Evolutionary conservation across 2,329 filamentous ascomycete genomes (phyloP).

Genomic region (Dothiorella sarmentorum): DNA sequence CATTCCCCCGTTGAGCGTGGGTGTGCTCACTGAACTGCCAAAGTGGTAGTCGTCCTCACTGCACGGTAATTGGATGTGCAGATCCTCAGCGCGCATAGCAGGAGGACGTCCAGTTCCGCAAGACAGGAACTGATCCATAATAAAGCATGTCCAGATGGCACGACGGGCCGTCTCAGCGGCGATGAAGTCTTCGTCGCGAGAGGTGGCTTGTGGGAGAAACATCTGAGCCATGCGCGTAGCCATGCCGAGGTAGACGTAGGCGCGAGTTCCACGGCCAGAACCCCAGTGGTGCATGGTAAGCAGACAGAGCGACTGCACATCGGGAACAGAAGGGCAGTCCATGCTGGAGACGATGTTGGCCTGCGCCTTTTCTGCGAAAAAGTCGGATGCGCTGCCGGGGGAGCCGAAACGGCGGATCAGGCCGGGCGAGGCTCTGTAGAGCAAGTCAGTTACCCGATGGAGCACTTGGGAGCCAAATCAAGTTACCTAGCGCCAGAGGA

Average conservation of each 20-base stretch:
- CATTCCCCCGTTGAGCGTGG: background rate
- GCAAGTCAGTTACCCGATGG: background rate
- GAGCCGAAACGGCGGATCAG: constrained; percentile 11
- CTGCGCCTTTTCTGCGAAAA: constrained; percentile 9
- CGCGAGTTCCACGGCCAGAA: constrained; percentile 4
- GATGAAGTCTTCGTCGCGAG: constrained; percentile 6
- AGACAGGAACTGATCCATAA: constrained; percentile 15
- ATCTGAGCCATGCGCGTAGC: constrained; percentile 12
- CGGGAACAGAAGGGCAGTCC: constrained; percentile 11
- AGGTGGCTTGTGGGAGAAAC: constrained; percentile 10
- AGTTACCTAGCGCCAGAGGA: background rate
- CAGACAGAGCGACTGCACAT: constrained; percentile 11
- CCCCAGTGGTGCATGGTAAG: constrained; percentile 12
- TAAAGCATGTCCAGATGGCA: constrained; percentile 13
- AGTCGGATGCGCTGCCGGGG: constrained; percentile 7
- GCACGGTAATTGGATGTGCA: constrained; percentile 4
- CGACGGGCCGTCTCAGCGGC: constrained; percentile 6
- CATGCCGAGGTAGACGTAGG: constrained; percentile 9
- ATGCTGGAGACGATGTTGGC: constrained; percentile 5
- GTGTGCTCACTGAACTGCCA: background rate
- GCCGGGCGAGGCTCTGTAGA: constrained; percentile 6
- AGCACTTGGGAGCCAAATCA: background rate
- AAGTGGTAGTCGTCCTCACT: constrained; percentile 14
- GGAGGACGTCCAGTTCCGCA: background rate
- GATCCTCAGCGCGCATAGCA: background rate